These are phyloP conservation scores for Claviceps maximensis DNA, from an alignment of 2,329 filamentous ascomycete species.

Conservation along the genomic window DNA sequence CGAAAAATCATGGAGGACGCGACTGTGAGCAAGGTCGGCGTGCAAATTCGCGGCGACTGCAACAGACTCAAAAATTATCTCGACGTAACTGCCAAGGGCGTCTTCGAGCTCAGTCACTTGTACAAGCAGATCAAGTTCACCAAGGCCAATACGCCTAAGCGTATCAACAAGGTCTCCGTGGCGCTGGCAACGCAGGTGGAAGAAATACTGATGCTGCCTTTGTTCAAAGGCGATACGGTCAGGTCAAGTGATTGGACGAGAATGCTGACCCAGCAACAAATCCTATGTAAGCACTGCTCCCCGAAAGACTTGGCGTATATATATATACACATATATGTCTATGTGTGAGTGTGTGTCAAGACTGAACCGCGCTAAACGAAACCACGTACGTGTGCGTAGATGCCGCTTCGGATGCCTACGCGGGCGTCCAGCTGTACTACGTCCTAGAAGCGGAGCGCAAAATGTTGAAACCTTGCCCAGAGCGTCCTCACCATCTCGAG, in stretches of 20 bases:
- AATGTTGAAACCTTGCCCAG: conserved; percentile 54
- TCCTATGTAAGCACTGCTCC: conserved; percentile 46
- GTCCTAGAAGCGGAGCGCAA: conserved; percentile 56
- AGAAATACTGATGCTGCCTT: conserved; percentile 56
- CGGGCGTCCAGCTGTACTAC: conserved; percentile 59
- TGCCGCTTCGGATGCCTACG: conserved; percentile 75
- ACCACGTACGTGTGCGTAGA: conserved; percentile 29
- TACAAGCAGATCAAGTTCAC: conserved; percentile 64
- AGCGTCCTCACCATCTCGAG: conserved; percentile 56
- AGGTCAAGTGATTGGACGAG: conserved; percentile 64
- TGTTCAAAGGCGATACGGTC: conserved; percentile 60
- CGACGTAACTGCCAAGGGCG: conserved; percentile 47
- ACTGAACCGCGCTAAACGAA: not conserved
- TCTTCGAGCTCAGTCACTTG: conserved; percentile 73
- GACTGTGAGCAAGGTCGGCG: conserved; percentile 60
- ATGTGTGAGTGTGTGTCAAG: not conserved
- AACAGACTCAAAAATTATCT: conserved; percentile 57
- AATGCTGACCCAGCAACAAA: conserved; percentile 48
- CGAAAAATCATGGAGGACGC: conserved; percentile 59
- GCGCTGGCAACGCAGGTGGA: conserved; percentile 56
- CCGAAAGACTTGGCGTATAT: conserved; percentile 5
- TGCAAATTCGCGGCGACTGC: conserved; percentile 58
- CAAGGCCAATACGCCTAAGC: conserved; percentile 29
- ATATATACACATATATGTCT: not conserved
- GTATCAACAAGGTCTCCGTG: conserved; percentile 55